Evolutionary conservation across 768 basidiomycete species (phyloP), one percentile per base, ranked within the genome.

Genomic region (Leccinum truebloodii): DNA sequence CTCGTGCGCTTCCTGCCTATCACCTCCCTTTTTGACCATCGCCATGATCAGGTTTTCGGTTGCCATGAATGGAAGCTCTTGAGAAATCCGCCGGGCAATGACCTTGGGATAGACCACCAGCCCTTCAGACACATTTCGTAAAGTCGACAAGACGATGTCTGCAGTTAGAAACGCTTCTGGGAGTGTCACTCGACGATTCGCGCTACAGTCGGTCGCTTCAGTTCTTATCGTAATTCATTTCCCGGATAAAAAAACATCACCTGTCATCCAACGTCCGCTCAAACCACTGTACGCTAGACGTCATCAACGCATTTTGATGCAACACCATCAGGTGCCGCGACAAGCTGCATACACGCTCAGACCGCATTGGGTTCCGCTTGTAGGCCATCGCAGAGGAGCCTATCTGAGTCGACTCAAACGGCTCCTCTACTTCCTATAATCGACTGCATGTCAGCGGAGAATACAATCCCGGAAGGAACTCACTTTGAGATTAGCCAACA

Each of bases 21-120:
- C 95, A 1, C 95, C 96, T 22, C 94, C 94, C 53, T 85, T 86
- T 76, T 92, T 97, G 63, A 98, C 97, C 48, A 99, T 86, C 2
- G 94, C 94, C 97, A 99, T 98, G 77, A 98, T 98, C 76, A 99
- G 84, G 75, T 99, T 99, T 76, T 99, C 97, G 2, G 97, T 99
- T 4, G 96, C 95, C 97, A 99, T 98, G 83, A 98, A 98, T 1
- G 97, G 97, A 35, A 99, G 83, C 74, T 99, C 97, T 74, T 98
- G 93, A 3, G 87, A 75, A 73, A 99, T 95, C 39, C 94, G 87
- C 46, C 94, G 86, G 10, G 83, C 92, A 64, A 99, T 98, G 62
- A 99, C 96, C 73, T 86, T 89, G 10, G 97, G 97, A 75, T 98
- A 98, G 58, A 99, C 95, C n/a, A 98, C 95, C n/a, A 99, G 83